Conservation (phyloP, 169 alveolate genomes). For the Babesia ovis region DNA sequence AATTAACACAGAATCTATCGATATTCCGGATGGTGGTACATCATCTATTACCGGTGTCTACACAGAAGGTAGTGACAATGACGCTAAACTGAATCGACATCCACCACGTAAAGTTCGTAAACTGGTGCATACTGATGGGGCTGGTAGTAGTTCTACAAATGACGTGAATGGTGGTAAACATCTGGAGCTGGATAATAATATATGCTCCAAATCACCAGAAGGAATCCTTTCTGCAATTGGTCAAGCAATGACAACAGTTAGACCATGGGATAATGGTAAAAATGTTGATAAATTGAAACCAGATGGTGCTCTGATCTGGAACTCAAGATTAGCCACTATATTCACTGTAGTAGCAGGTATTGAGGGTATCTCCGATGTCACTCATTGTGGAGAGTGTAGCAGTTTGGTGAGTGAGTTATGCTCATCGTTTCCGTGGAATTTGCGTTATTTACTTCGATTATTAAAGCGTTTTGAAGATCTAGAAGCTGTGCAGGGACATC, state of each 20-base stretch:
- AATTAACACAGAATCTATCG: not conserved
- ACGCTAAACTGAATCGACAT: not conserved
- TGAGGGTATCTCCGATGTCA: not conserved
- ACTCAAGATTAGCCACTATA: conserved; percentile 4
- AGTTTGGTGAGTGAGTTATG: not conserved
- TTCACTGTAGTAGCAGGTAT: conserved; percentile 1
- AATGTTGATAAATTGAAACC: not conserved
- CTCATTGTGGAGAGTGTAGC: not conserved
- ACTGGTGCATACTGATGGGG: not conserved
- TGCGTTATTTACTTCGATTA: not conserved
- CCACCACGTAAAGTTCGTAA: not conserved
- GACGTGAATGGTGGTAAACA: not conserved
- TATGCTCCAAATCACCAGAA: not conserved
- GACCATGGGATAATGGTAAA: conserved; percentile 1
- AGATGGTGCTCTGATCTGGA: conserved; percentile 7
- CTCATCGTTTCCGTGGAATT: conserved; percentile 2
- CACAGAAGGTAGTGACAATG: not conserved
- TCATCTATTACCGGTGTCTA: not conserved
- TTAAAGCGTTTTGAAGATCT: conserved; percentile 13
- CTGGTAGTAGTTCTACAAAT: not conserved
- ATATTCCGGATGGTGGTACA: not conserved
- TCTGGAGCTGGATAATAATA: too few relatives aligned
- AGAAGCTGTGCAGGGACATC: conserved; percentile 11
- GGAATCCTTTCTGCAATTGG: not conserved
- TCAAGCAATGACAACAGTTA: not conserved